Evolutionary conservation across 2,329 filamentous ascomycete species (phyloP).

Genomic region (Beauveria varroae): DNA sequence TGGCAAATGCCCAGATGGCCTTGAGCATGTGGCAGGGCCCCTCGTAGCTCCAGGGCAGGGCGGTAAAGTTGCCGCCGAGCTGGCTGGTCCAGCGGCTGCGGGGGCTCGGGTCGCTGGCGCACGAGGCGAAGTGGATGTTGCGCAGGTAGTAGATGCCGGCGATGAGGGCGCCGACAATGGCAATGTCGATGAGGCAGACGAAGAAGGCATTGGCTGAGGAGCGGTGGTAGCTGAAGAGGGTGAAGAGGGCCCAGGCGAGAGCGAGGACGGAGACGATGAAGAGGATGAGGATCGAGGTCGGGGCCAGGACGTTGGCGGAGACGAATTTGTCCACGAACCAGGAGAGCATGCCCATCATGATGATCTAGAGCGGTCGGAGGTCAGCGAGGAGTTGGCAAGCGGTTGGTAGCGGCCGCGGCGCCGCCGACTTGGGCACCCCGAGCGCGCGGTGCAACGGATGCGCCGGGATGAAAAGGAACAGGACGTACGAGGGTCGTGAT

Average conservation of each 20-base stretch:
- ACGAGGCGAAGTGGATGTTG: slow-evolving; percentile 56
- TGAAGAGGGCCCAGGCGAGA: slow-evolving; percentile 56
- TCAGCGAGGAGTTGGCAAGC: slow-evolving; percentile 1
- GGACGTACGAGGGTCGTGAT: slow-evolving; percentile 48
- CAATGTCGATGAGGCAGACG: slow-evolving; percentile 52
- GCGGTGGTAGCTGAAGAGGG: slow-evolving; percentile 60
- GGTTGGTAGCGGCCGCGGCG: too few species aligned
- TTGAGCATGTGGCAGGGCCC: slow-evolving; percentile 91
- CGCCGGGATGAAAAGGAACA: not conserved
- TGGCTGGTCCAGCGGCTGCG: slow-evolving; percentile 45
- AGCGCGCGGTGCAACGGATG: not conserved
- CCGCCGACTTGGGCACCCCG: not conserved
- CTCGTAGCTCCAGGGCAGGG: slow-evolving; percentile 49
- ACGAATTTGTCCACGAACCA: slow-evolving; percentile 58
- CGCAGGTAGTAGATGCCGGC: slow-evolving; percentile 53
- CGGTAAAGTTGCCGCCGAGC: slow-evolving; percentile 53
- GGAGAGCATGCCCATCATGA: slow-evolving; percentile 57
- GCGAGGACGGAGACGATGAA: slow-evolving; percentile 61
- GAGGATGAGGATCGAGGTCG: slow-evolving; percentile 55
- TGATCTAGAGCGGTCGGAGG: slow-evolving; percentile 39
- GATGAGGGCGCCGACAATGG: slow-evolving; percentile 57
- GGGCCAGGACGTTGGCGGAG: slow-evolving; percentile 48
- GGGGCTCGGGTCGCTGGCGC: slow-evolving; percentile 50
- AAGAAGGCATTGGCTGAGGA: slow-evolving; percentile 53
- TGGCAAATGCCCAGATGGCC: slow-evolving; percentile 78